A percentile compares a stretch with the other conserved stretches of the same genome.
These are phyloP conservation scores for Tetraselmis striata DNA, from an alignment of 139 green algal genomes.

Conservation along the genomic window DNA sequence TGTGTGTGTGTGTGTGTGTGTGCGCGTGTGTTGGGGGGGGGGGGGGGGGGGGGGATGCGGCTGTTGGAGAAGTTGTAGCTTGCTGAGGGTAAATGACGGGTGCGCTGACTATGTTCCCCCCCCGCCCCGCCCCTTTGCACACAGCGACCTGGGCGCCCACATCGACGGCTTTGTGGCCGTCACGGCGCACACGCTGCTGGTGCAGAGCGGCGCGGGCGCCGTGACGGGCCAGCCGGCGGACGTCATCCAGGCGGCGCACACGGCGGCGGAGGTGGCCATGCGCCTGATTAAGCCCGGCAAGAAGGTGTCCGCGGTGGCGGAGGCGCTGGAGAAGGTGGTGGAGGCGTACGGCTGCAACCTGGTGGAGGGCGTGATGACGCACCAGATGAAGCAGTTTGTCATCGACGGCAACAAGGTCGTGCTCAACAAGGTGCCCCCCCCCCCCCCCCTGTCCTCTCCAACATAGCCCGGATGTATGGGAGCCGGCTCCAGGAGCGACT, in stretches of 20 bases:
- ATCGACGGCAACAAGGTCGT: slow-evolving; percentile 97
- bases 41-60: too few relatives aligned
- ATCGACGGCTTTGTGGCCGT: slow-evolving; percentile 95
- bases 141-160: slow-evolving; percentile 90
- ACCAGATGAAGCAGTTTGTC: slow-evolving; percentile 95
- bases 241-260: slow-evolving; percentile 72
- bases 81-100: too few relatives aligned
- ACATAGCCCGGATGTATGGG: too few relatives aligned
- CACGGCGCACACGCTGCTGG: slow-evolving; percentile 75
- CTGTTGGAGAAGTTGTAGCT: too few relatives aligned
- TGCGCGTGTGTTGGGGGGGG: too few relatives aligned
- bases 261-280: slow-evolving; percentile 78
- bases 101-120: too few relatives aligned
- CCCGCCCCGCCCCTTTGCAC: too few relatives aligned
- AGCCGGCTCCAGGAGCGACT: too few relatives aligned
- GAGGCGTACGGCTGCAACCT: slow-evolving; percentile 83
- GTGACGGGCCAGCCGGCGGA: slow-evolving; percentile 80
- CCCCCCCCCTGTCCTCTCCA: too few relatives aligned
- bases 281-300: slow-evolving; percentile 83
- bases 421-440: slow-evolving; percentile 72
- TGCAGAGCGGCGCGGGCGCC: slow-evolving; percentile 36
- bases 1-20: too few relatives aligned
- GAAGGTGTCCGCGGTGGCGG: slow-evolving; percentile 64
- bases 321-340: slow-evolving; percentile 47
- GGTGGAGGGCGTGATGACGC: slow-evolving; percentile 90